Base-by-base conservation (phyloP, 176 grass and related monocot species). In the sorghum (Sorghum bicolor) region DNA sequence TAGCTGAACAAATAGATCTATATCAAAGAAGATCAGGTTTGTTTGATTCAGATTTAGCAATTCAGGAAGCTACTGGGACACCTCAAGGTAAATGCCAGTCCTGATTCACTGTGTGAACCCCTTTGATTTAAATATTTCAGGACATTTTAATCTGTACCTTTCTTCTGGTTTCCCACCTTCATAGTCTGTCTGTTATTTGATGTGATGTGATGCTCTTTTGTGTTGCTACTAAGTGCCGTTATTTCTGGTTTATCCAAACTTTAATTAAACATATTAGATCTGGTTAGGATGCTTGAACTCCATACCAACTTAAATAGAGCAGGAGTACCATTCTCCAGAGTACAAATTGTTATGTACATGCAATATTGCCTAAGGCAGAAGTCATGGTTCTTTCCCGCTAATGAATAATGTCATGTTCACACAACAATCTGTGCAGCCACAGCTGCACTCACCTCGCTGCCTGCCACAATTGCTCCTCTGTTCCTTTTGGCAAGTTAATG, bases 41-140 rank as follows among this genome's bases (percentile, higher is more conserved):
- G 24, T 95, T 98, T 76, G 77, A 64, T 58, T 70, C 80, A 25
- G 77, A 85, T 72, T 22, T 61, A 57, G 84, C 83, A 79, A 29
- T 70, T 82, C 63, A 89, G 70, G 39, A 87, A 83, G 70, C 82
- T 63, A 78, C 37, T 30, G 69, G 29, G 67, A 55, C 85, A 78
- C 44, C 91, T 66, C 89, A 90, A 88, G 96, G 96, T 95, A 91
- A 45, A 36, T 3, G 36, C 65, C 69, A 81, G 24, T 85, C 24
- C 77, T 45, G 4, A 20, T 43, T 78, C 29, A 1, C 36, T 31
- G 15, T 44, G 58, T 1, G 8, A 44, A 68, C 64, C 38, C 28
- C 10, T 72, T 70, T 19, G 16, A 47, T 70, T 12, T 58, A 77
- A 62, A 26, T 20, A 41, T 28, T 70, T 37, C 13, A 70, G 20